Evolutionary conservation across 2,329 filamentous ascomycete genomes (phyloP), one percentile per base, ranked within the genome.

Genomic region (Xylaria arbuscula): DNA sequence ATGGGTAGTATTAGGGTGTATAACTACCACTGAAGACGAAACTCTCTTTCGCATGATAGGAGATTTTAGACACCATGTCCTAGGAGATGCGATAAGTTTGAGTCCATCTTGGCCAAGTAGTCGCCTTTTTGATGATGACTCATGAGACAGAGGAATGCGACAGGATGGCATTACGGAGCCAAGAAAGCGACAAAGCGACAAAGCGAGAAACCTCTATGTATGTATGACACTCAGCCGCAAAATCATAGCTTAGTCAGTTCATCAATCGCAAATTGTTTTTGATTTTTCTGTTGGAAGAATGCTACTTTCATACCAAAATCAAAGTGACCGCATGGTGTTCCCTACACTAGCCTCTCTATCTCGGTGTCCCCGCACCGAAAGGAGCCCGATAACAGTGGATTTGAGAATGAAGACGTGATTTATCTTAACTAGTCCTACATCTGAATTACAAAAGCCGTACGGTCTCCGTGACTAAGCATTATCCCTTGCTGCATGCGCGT

Each of bases 401-500:
- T 60, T 60, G 57, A 51, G 13, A 60, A 57, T 17, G 36, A 45
- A 60, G 45, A 40, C 42, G 11, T 47, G 57, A 50, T 60, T 50
- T 51, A 8, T n/a, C 32, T 54, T 4, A 54, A 17, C 50, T n/a
- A 54, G 51, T 36, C 51, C 51, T 55, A 38, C 51, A 38, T 36
- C 10, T 47, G 7, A 6, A 55, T 10, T 13, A 38, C 28, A 60
- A 36, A n/a, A 28, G n/a, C 42, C 10, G 45, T 22, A 9, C 32
- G 15, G 7, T 22, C 19, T n/a, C n/a, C 6, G 5, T 47, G 57
- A 51, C 57, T 40, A 50, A 50, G 57, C 45, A n/a, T 17, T 50
- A 24, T 50, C 8, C 19, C 45, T 47, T 40, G 7, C 32, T 28
- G 32, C 32, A 60, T 36, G n/a, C 22, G 19, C 45, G 19, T 50